These are phyloP conservation scores for Fusarium equiseti DNA, from an alignment of 2,329 filamentous ascomycete genomes.

Conservation along the genomic window DNA sequence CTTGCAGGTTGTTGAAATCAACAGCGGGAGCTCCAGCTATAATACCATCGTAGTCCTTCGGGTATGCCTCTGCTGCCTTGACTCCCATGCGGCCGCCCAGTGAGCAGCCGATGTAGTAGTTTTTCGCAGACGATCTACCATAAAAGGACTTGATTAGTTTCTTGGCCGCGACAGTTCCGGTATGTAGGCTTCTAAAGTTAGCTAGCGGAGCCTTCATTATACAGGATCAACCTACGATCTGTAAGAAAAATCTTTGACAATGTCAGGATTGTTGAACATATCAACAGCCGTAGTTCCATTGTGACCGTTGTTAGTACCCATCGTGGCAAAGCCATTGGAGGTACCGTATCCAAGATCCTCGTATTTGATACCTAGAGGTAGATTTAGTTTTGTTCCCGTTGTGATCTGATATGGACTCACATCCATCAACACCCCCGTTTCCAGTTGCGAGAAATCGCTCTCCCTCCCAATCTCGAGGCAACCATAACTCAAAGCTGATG, in stretches of 20 bases:
- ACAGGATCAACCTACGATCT: conserved; percentile 19
- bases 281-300: conserved; percentile 53
- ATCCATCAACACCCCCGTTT: conserved; percentile 62
- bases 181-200: background rate
- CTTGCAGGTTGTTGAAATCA: conserved; percentile 57
- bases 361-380: conserved; percentile 54
- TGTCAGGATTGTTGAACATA: conserved; percentile 52
- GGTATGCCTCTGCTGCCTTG: conserved; percentile 64
- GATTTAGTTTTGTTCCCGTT: background rate
- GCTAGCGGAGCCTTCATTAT: too few relatives aligned
- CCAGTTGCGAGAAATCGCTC: conserved; percentile 60
- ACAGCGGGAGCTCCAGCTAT: conserved; percentile 61
- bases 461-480: conserved; percentile 59
- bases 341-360: conserved; percentile 54
- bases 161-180: conserved; percentile 3
- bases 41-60: conserved; percentile 67
- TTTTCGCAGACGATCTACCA: conserved; percentile 52
- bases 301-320: conserved; percentile 64
- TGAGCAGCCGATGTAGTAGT: conserved; percentile 70
- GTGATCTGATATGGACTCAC: conserved; percentile 39
- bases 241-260: conserved; percentile 54
- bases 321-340: conserved; percentile 57
- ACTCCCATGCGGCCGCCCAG: conserved; percentile 70
- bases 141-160: conserved; percentile 57
- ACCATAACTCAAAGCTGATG: conserved; percentile 58